Evolutionary conservation across 495 filamentous ascomycete genomes (phyloP), one percentile per base, ranked within the genome.

Genomic region (Neurospora sp.): DNA sequence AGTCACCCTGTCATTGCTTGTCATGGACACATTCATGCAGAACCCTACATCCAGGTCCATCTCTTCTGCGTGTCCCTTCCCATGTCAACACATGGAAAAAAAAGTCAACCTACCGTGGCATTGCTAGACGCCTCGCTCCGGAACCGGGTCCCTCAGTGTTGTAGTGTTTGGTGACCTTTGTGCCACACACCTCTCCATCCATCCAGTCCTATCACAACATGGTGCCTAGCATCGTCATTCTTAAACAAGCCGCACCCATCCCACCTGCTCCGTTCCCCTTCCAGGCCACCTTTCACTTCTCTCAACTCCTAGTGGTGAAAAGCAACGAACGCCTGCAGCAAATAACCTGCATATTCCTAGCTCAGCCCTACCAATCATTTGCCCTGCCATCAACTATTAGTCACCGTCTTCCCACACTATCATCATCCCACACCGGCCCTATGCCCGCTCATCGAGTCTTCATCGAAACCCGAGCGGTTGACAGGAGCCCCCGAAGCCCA

Each of bases 381-480:
- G 31, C 53, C 53, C 27, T 65, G 5, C 27, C 53, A 18, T 65
- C 53, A 65, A 65, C 53, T 35, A 65, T 65, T 65, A 65, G 53
- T 65, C 53, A 61, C 27, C 27, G 27, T 14, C 27, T 8, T 61
- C 14, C 53, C 27, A 35, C 53, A 65, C 53, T 0, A 6, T 14
- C 8, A 45, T 20, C 42, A 35, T 18, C 14, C 7, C 12, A 35
- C 53, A 8, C 53, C 53, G 27, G 53, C 14, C 53, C 53, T 35
- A 65, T 65, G 53, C 73, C 69, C 44, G 72, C 68, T 69, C 77
- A 75, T 69, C 73, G 71, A 59, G 77, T 77, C 71, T 76, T 44
- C 53, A 76, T 79, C 61, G 74, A 75, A 44, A 73, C 71, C 53
- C 53, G 53, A 65, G 53, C 53, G 53, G 53, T 65, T 65, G 53